These are phyloP conservation scores for Rickenella mellea DNA, from an alignment of 768 basidiomycete species.

Conservation along the genomic window DNA sequence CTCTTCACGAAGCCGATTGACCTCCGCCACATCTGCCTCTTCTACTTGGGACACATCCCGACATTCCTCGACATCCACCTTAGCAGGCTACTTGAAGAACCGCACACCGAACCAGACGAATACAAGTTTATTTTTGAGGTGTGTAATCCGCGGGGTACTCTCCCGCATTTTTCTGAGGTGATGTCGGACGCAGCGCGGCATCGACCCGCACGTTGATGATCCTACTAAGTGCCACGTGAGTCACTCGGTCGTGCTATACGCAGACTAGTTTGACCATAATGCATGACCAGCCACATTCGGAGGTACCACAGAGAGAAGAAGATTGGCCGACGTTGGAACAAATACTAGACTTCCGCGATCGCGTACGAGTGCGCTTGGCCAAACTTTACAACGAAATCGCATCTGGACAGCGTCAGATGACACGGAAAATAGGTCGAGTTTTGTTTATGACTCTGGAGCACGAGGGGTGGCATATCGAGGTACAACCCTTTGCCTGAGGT, in stretches of 20 bases:
- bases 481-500: conserved; percentile 12
- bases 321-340: conserved; percentile 76
- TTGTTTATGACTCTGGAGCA: conserved; percentile 90
- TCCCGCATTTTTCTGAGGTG: background rate
- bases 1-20: conserved; percentile 88
- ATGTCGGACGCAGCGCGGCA: conserved; percentile 62
- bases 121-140: conserved; percentile 86
- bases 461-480: conserved; percentile 81
- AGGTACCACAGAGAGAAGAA: conserved; percentile 68
- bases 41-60: conserved; percentile 92
- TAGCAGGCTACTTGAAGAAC: conserved; percentile 62
- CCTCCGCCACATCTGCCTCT: conserved; percentile 91
- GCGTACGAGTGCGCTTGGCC: conserved; percentile 65
- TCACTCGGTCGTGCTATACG: conserved; percentile 4
- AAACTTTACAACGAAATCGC: conserved; percentile 66
- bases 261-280: background rate
- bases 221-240: conserved; percentile 78
- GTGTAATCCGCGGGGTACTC: conserved; percentile 2
- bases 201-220: conserved; percentile 92
- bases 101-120: conserved; percentile 73
- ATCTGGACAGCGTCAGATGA: conserved; percentile 37
- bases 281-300: conserved; percentile 64
- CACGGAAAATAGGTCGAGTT: conserved; percentile 64
- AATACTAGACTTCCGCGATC: conserved; percentile 71
- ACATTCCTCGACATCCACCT: conserved; percentile 89